phyloP scores from a whole-genome alignment of 139 green algal genomes.

The Coelastrella sp. region DNA sequence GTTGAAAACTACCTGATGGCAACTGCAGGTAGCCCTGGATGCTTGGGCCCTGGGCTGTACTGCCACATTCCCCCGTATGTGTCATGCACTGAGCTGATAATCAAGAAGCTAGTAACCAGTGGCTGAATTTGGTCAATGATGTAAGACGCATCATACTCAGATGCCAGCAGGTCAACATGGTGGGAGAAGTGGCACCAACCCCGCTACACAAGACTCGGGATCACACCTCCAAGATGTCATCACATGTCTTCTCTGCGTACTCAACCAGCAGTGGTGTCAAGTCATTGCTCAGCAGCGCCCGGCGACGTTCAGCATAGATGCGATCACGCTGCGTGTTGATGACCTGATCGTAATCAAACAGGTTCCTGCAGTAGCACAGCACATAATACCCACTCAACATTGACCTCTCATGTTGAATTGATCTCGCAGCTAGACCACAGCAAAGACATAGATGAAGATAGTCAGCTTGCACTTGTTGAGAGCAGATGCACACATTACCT shows the following conservation, averaged over 20 bases:
- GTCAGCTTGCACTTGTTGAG: neutral
- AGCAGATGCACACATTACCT: too few relatives aligned
- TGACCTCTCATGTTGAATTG: too few relatives aligned
- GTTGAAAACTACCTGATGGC: too few relatives aligned
- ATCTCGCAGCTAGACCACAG: neutral
- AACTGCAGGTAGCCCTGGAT: too few relatives aligned
- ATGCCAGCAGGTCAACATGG: too few relatives aligned
- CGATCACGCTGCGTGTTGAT: conserved; percentile 98
- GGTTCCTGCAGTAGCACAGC: conserved; percentile 58
- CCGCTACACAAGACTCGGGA: neutral
- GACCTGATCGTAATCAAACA: conserved; percentile 99
- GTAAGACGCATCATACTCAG: too few relatives aligned
- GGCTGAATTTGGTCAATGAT: too few relatives aligned
- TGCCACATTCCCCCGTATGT: too few relatives aligned
- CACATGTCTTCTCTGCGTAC: conserved; percentile 95
- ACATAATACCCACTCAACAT: neutral
- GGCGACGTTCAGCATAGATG: conserved; percentile 91
- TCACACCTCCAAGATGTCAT: conserved; percentile 96
- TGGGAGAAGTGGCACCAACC: too few relatives aligned
- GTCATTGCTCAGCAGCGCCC: conserved; percentile 80
- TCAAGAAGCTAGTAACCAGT: too few relatives aligned
- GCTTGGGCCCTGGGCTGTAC: too few relatives aligned
- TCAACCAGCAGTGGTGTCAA: conserved; percentile 89
- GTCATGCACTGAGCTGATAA: too few relatives aligned
- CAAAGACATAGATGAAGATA: neutral